Percentiles rank a stretch among this genome's conserved stretches.
These are phyloP conservation scores for Trametes polyzona DNA, from an alignment of 1,284 basidiomycete species.

Conservation along the genomic window DNA sequence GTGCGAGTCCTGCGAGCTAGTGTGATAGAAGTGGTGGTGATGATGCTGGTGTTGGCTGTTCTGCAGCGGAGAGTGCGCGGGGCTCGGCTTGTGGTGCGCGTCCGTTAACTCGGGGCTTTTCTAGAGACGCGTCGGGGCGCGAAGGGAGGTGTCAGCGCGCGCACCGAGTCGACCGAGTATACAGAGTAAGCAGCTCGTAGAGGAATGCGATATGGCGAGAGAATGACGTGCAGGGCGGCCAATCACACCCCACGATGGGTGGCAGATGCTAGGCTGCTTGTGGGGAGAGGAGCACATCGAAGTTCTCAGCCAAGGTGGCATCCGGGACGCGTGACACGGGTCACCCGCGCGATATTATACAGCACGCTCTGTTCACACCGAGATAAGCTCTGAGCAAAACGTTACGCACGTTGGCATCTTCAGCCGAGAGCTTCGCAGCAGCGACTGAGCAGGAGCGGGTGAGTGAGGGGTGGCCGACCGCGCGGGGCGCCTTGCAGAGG, in stretches of 20 bases:
- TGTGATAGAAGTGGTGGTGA: not conserved
- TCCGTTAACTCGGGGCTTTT: constrained; percentile 25
- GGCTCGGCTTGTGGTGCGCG: constrained; percentile 15
- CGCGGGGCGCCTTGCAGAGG: constrained; percentile 30
- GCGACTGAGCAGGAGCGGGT: constrained; percentile 28
- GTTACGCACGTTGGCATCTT: constrained; percentile 13
- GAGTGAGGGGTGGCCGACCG: constrained; percentile 24
- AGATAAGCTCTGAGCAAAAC: constrained; percentile 2
- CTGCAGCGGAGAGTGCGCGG: not conserved
- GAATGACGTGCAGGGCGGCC: constrained; percentile 14
- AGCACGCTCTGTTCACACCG: not conserved
- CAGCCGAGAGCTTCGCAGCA: constrained; percentile 14
- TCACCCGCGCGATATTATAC: not conserved
- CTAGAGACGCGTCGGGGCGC: constrained; percentile 6
- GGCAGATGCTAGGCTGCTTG: not conserved
- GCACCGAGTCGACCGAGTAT: not conserved
- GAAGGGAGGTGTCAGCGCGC: not conserved
- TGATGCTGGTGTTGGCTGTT: constrained; percentile 1
- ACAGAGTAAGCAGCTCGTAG: not conserved
- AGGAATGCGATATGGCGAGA: constrained; percentile 15
- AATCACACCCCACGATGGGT: not conserved
- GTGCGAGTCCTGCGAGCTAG: constrained; percentile 4
- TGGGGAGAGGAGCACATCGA: not conserved
- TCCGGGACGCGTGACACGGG: constrained; percentile 5
- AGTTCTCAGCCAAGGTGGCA: constrained; percentile 1